phyloP scores from a whole-genome alignment of 75 land plant species.

The Selaginella moellendorffii region DNA sequence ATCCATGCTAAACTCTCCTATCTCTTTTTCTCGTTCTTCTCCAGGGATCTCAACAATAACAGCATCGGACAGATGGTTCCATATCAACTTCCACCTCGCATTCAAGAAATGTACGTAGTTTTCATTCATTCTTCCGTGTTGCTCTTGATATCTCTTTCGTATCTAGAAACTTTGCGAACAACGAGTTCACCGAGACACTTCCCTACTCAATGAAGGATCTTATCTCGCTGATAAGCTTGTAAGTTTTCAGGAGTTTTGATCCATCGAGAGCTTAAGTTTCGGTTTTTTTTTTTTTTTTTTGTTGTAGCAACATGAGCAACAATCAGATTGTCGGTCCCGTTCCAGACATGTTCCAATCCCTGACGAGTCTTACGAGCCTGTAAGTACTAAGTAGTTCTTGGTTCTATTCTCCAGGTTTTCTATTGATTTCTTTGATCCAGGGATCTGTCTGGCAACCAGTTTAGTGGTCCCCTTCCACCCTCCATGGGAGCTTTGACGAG shows the following conservation, averaged over 20 bases:
- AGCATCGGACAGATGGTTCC: slow-evolving; percentile 42
- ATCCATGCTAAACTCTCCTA: not conserved
- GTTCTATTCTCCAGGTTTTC: not conserved
- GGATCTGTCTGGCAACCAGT: not conserved
- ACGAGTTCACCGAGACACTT: slow-evolving; percentile 1
- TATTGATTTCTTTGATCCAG: not conserved
- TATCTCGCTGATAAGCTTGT: slow-evolving; percentile 12
- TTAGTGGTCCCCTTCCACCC: not conserved
- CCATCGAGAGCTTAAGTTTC: not conserved
- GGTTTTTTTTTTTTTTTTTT: not conserved
- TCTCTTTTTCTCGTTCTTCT: not conserved
- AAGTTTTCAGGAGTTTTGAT: slow-evolving; percentile 31
- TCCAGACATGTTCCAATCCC: not conserved
- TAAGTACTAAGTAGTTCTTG: not conserved
- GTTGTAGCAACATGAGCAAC: slow-evolving; percentile 1
- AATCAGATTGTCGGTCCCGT: not conserved
- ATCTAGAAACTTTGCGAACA: slow-evolving; percentile 7
- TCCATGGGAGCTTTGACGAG: slow-evolving; percentile 6
- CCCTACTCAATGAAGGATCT: slow-evolving; percentile 15
- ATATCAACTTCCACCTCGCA: slow-evolving; percentile 49
- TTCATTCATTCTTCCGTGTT: not conserved
- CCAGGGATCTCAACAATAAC: slow-evolving; percentile 71
- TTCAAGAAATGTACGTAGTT: slow-evolving; percentile 39
- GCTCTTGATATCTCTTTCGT: not conserved
- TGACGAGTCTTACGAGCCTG: not conserved